A percentile compares a stretch with the other conserved stretches of the same genome.
Evolutionary conservation across 306 rosid species (phyloP).

Genomic region (Leucaena leucocephala): DNA sequence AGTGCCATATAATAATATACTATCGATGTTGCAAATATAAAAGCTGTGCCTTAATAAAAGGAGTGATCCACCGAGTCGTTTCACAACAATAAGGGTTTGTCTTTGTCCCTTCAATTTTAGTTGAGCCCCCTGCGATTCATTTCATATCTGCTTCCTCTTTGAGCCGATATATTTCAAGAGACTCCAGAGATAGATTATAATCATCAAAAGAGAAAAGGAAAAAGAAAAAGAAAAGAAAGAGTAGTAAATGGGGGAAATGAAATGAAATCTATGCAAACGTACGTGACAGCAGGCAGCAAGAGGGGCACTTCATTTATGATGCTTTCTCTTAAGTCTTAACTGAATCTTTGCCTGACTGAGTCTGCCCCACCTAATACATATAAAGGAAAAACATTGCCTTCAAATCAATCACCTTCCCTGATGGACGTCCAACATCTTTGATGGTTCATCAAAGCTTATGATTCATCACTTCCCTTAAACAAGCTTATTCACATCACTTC

Average conservation of each 20-base stretch:
- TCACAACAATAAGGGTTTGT: too few species aligned
- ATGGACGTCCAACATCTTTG: neutral
- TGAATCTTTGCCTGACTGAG: neutral
- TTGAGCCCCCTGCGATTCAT: too few species aligned
- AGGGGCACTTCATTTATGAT: neutral
- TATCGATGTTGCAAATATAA: too few species aligned
- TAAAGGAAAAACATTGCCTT: neutral
- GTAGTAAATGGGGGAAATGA: neutral
- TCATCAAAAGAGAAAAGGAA: neutral
- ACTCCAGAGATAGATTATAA: too few species aligned
- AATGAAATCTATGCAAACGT: neutral
- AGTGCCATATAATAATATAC: too few species aligned
- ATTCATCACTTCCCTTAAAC: neutral
- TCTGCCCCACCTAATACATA: constrained; percentile 17
- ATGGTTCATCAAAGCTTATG: neutral
- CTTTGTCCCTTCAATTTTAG: too few species aligned
- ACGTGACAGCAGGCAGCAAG: neutral
- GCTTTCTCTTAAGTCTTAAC: neutral
- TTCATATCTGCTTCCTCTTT: too few species aligned
- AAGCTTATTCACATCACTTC: neutral
- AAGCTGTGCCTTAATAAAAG: too few species aligned
- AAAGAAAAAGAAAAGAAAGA: neutral
- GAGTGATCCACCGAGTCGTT: too few species aligned
- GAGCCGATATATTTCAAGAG: too few species aligned
- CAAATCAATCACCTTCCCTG: constrained; percentile 10